Evolutionary conservation across 495 filamentous ascomycete species (phyloP).

Genomic region (Xylaria castorea): DNA sequence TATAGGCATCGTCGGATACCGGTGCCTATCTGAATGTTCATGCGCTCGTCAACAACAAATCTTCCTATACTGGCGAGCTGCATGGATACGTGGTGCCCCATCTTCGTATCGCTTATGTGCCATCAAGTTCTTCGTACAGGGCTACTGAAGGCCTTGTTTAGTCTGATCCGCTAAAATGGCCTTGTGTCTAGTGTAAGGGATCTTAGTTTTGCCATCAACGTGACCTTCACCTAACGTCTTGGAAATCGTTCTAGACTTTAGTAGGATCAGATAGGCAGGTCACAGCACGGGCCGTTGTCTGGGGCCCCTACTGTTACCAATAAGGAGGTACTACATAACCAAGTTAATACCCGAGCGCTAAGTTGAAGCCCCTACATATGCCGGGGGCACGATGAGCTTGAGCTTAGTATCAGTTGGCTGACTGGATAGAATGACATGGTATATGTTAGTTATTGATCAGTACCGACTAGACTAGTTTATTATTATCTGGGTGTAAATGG

Average conservation of each 20-base stretch:
- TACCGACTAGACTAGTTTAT: neutral
- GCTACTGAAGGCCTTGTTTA: neutral
- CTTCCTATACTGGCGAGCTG: constrained; percentile 22
- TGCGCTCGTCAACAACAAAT: constrained; percentile 1
- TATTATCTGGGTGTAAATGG: constrained; percentile 1
- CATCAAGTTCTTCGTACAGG: constrained; percentile 5
- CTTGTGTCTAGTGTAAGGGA: neutral
- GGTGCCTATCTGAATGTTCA: constrained; percentile 4
- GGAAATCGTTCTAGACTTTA: constrained; percentile 10
- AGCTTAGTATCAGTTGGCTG: constrained; percentile 8
- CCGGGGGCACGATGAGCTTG: constrained; percentile 4
- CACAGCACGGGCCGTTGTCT: constrained; percentile 14
- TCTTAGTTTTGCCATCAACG: constrained; percentile 8
- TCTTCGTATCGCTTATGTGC: constrained; percentile 26
- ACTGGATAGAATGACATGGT: neutral
- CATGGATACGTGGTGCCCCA: constrained; percentile 27
- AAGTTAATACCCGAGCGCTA: constrained; percentile 25
- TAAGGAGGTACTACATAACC: constrained; percentile 8
- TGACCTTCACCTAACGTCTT: neutral
- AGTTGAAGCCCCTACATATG: constrained; percentile 13
- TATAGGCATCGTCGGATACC: neutral
- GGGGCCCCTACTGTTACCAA: constrained; percentile 16
- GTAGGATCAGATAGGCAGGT: constrained; percentile 16
- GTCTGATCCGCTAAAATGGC: constrained; percentile 2
- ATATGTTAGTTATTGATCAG: neutral